Evolutionary conservation across 2,329 filamentous ascomycete species (phyloP), one percentile per base, ranked within the genome.

Genomic region (Xylogone sp.): DNA sequence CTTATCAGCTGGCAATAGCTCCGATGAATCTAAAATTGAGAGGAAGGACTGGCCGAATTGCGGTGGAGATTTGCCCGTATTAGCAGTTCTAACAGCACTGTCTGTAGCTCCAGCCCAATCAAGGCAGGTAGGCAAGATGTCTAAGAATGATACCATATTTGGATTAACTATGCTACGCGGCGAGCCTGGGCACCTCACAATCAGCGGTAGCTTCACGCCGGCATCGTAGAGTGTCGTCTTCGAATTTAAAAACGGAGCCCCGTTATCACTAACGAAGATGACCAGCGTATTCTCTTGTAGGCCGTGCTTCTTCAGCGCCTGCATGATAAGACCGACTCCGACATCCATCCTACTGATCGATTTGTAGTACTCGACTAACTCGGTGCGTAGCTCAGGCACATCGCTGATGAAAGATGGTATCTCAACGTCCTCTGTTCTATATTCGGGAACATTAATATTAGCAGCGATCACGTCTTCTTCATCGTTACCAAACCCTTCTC

Each of bases 51-150:
- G 57, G 1, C 72, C 74, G 4, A 59, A 13, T 13, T 13, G 7
- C 7, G 13, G 7, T 31, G 27, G 27, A 13, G 45, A 58, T 50
- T 44, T 61, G 13, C 59, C 62, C 20, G 59, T 57, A 65, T 4
- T 61, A 61, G 50, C 77, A 77, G 4, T 74, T 72, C n/a, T n/a
- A n/a, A n/a, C n/a, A n/a, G n/a, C n/a, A n/a, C 52, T 77, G 76
- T 0, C 70, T 5, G 45, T 44, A 21, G 58, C 50, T 7, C 61
- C 58, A 3, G 62, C 56, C 63, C 64, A 72, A 45, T 69, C 70
- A 8, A 73, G 63, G 20, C 67, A 49, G 0, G 69, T 72, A 0
- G 70, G 70, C 0, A 73, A 57, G 39, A 73, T 65, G 48, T 73
- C 71, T 13, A 71, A 49, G 51, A 62, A 73, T 6, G 68, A 71